These are phyloP conservation scores for Collybiopsis luxurians DNA, from an alignment of 768 basidiomycete genomes.

Conservation along the genomic window DNA sequence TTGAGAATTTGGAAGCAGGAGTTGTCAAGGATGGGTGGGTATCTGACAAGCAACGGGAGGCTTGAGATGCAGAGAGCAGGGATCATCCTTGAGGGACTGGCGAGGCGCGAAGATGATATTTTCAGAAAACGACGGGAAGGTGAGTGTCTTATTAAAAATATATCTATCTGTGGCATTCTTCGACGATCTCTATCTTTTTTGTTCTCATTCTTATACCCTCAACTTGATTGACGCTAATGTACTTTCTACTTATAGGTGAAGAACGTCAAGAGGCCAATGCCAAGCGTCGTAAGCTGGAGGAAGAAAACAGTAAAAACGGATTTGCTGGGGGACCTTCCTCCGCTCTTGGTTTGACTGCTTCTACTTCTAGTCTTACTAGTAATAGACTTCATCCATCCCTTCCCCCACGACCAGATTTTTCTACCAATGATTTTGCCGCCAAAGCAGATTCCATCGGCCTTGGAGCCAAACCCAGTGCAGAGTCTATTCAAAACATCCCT, in stretches of 20 bases:
- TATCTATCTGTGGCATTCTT: conserved; percentile 6
- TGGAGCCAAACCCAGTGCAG: conserved; percentile 57
- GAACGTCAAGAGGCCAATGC: conserved; percentile 90
- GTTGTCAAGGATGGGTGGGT: conserved; percentile 95
- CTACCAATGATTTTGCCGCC: conserved; percentile 61
- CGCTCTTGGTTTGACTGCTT: conserved; percentile 44
- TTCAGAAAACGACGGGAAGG: conserved; percentile 91
- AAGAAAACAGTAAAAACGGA: conserved; percentile 37
- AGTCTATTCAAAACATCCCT: conserved; percentile 56
- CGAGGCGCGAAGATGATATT: conserved; percentile 93
- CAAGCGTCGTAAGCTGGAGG: conserved; percentile 78
- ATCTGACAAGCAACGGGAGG: conserved; percentile 89
- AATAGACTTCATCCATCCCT: conserved; percentile 52
- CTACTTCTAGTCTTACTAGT: conserved; percentile 36
- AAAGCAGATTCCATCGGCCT: conserved; percentile 78
- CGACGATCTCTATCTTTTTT: conserved; percentile 12
- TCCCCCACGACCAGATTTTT: conserved; percentile 51
- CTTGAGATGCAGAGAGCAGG: conserved; percentile 84
- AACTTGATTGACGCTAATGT: conserved; percentile 18
- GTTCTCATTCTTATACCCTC: conserved; percentile 11
- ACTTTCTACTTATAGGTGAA: conserved; percentile 58
- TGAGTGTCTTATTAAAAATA: conserved; percentile 39
- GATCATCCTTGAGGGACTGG: conserved; percentile 93
- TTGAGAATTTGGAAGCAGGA: conserved; percentile 95
- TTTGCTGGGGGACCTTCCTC: conserved; percentile 46